A percentile compares a stretch with the other conserved stretches of the same genome.
Conservation (phyloP, 805 yeast genomes). For the Starmerella kuoi region DNA sequence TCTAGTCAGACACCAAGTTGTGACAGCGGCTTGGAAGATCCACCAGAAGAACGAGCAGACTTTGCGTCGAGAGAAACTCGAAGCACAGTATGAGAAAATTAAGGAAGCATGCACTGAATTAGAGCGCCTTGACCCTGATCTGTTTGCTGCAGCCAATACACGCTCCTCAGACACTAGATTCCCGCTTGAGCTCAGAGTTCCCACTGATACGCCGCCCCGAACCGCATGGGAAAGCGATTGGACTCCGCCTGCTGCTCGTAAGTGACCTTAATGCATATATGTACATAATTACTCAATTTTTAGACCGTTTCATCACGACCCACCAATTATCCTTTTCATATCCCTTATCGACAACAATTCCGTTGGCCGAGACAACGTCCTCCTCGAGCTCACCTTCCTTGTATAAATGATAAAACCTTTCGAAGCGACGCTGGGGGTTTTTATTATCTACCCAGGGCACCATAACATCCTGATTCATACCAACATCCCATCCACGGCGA, state of each 20-base stretch:
- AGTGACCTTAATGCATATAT: conserved; percentile 1
- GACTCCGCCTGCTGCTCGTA: conserved; percentile 7
- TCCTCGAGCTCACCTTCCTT: conserved; percentile 67
- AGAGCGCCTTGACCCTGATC: conserved; percentile 32
- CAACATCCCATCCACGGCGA: conserved; percentile 80
- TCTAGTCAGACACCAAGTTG: conserved; percentile 67
- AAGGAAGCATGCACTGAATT: conserved; percentile 63
- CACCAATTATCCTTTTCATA: conserved; percentile 96
- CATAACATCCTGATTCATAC: conserved; percentile 83
- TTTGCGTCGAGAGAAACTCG: conserved; percentile 28
- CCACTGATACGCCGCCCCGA: conserved; percentile 80
- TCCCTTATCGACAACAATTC: conserved; percentile 52
- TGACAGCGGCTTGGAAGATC: conserved; percentile 70
- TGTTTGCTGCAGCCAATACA: conserved; percentile 52
- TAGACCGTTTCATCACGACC: conserved; percentile 28
- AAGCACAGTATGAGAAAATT: conserved; percentile 53
- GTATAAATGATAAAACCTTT: conserved; percentile 82
- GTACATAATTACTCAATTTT: neutral
- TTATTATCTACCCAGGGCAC: conserved; percentile 87
- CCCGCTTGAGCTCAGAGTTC: conserved; percentile 74
- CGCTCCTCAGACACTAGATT: conserved; percentile 49
- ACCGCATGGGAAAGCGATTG: conserved; percentile 54
- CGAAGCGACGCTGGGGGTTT: conserved; percentile 41
- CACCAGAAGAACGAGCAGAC: conserved; percentile 42
- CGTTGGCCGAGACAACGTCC: conserved; percentile 64